These are phyloP conservation scores for Suillus americanus DNA, from an alignment of 768 basidiomycete species.

Conservation along the genomic window DNA sequence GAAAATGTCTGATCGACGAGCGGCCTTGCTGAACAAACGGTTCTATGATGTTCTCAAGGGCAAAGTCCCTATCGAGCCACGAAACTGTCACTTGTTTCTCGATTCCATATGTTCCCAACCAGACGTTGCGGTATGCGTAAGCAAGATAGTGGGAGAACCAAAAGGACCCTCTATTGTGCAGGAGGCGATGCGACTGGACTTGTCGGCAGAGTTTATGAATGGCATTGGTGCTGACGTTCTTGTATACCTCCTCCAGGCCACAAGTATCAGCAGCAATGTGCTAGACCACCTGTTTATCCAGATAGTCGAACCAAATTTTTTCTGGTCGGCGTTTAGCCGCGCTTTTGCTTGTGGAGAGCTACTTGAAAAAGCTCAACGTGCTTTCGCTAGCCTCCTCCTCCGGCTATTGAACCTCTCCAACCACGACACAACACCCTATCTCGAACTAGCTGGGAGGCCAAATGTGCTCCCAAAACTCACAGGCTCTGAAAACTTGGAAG, in stretches of 20 bases:
- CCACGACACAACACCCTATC: conserved; percentile 33
- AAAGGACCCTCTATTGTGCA: conserved; percentile 37
- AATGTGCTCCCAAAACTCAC: conserved; percentile 20
- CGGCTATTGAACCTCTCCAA: conserved; percentile 39
- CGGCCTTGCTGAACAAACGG: conserved; percentile 22
- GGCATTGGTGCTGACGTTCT: conserved; percentile 34
- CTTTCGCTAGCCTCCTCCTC: conserved; percentile 48
- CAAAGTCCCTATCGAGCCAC: conserved; percentile 14
- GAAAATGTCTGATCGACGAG: conserved; percentile 1
- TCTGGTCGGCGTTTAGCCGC: conserved; percentile 35
- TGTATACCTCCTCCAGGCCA: conserved; percentile 36
- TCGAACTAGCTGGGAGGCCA: conserved; percentile 30
- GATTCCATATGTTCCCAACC: conserved; percentile 41
- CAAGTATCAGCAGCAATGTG: conserved; percentile 37
- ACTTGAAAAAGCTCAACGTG: conserved; percentile 29
- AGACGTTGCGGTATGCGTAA: conserved; percentile 33
- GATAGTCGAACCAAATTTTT: conserved; percentile 47
- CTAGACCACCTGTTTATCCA: conserved; percentile 34
- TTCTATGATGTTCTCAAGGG: conserved; percentile 30
- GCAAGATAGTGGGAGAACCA: conserved; percentile 32
- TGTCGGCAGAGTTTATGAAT: conserved; percentile 38
- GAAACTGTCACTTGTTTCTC: conserved; percentile 34
- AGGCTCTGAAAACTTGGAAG: conserved; percentile 19
- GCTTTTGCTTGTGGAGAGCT: conserved; percentile 31
- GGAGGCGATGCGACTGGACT: conserved; percentile 35